Evolutionary conservation across 495 filamentous ascomycete species (phyloP).

Genomic region (Aspergillus baeticus): DNA sequence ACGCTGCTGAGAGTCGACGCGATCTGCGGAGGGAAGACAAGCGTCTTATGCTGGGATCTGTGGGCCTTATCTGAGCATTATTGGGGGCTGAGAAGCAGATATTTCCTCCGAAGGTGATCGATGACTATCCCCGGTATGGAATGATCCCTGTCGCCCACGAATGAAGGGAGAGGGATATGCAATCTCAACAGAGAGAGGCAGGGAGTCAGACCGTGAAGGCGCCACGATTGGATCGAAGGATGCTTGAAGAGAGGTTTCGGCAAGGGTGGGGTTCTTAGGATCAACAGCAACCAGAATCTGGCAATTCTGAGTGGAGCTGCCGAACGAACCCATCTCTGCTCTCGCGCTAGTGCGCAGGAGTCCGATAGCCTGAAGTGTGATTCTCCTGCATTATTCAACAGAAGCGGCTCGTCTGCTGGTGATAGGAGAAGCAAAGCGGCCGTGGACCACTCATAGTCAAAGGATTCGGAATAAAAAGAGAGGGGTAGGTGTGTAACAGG

Average conservation of each 20-base stretch:
- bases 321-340: neutral
- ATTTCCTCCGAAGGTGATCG: neutral
- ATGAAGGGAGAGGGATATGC: conserved; percentile 6
- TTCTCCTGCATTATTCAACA: neutral
- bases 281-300: neutral
- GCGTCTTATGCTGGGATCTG: conserved; percentile 5
- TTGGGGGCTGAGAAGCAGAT: neutral
- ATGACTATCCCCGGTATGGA: neutral
- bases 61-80: conserved; percentile 3
- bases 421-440: neutral
- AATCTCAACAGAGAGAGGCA: neutral
- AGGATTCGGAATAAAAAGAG: no score
- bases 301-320: neutral
- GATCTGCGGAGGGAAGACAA: neutral
- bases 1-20: neutral
- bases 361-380: neutral
- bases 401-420: neutral
- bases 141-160: conserved; percentile 1
- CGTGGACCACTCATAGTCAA: neutral
- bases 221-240: conserved; percentile 1
- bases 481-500: no score
- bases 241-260: neutral
- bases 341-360: neutral
- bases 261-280: neutral
- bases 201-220: neutral